Evolutionary conservation across 352 stramenopile genomes (phyloP).

Genomic region (Globisporangium yorkense): DNA sequence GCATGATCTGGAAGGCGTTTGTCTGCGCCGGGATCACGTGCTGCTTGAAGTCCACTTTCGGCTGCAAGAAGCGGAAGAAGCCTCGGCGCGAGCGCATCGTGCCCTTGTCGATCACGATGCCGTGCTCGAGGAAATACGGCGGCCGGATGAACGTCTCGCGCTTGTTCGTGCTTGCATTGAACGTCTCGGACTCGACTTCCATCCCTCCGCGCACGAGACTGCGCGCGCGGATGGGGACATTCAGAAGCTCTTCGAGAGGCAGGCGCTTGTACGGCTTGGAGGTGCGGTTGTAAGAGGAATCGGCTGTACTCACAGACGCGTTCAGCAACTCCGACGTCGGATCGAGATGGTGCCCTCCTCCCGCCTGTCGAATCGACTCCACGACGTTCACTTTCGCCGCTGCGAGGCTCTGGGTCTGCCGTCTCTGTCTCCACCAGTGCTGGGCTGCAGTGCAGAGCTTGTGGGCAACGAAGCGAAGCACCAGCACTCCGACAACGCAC

Average conservation of each 20-base stretch:
- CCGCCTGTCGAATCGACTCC: neutral
- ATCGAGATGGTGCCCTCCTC: neutral
- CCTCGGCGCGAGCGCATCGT: conserved; percentile 32
- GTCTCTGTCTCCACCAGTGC: neutral
- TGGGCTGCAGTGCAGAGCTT: neutral
- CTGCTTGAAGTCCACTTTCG: conserved; percentile 18
- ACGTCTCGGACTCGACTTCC: conserved; percentile 7
- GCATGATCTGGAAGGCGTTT: conserved; percentile 7
- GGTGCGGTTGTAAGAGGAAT: neutral
- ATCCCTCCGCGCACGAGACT: conserved; percentile 31
- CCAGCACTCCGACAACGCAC: conserved; percentile 9
- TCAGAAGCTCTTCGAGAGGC: conserved; percentile 40
- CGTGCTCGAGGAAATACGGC: conserved; percentile 35
- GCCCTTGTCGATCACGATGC: conserved; percentile 38
- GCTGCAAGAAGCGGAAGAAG: conserved; percentile 32
- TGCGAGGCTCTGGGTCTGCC: neutral
- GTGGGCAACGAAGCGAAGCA: conserved; percentile 13
- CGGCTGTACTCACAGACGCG: neutral
- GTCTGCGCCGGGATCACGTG: conserved; percentile 9
- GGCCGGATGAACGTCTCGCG: conserved; percentile 29
- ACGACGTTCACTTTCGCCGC: neutral
- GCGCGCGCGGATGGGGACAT: conserved; percentile 36
- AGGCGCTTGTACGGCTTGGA: conserved; percentile 32
- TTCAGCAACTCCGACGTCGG: neutral
- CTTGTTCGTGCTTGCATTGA: conserved; percentile 13